A percentile compares a stretch with the other conserved stretches of the same genome.
Evolutionary conservation across 495 filamentous ascomycete genomes (phyloP).

Genomic region (Usnea hakonensis): DNA sequence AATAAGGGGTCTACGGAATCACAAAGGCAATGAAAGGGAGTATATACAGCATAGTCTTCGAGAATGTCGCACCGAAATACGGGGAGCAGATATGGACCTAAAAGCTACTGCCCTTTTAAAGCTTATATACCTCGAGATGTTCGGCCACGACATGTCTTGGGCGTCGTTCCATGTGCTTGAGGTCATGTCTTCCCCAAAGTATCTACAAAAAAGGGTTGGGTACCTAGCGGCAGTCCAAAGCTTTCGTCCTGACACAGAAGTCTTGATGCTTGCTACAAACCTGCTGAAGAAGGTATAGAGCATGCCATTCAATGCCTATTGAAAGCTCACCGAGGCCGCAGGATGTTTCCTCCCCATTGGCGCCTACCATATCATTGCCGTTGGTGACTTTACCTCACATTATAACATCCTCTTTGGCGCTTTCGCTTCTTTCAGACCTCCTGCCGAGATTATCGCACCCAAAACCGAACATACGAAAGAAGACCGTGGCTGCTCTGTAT

Average conservation of each 20-base stretch:
- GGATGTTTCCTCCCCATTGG: slow-evolving; percentile 71
- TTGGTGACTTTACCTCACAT: slow-evolving; percentile 84
- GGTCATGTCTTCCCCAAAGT: slow-evolving; percentile 94
- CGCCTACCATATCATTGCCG: slow-evolving; percentile 73
- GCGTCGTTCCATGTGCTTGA: slow-evolving; percentile 96
- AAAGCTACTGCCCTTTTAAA: slow-evolving; percentile 95
- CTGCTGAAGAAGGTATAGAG: slow-evolving; percentile 77
- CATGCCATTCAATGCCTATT: not conserved
- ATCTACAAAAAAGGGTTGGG: slow-evolving; percentile 87
- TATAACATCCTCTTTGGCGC: slow-evolving; percentile 80
- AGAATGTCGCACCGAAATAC: slow-evolving; percentile 90
- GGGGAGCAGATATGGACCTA: slow-evolving; percentile 87
- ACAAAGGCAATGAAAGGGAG: slow-evolving; percentile 87
- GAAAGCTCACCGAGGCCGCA: slow-evolving; percentile 28
- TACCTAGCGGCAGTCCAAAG: slow-evolving; percentile 97
- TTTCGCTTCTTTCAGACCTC: slow-evolving; percentile 78
- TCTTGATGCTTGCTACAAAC: slow-evolving; percentile 96
- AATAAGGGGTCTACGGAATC: slow-evolving; percentile 86
- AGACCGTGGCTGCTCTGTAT: slow-evolving; percentile 89
- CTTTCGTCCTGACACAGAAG: slow-evolving; percentile 91
- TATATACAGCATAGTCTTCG: slow-evolving; percentile 85
- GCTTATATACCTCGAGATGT: slow-evolving; percentile 96
- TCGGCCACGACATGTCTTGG: slow-evolving; percentile 99
- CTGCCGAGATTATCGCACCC: slow-evolving; percentile 81
- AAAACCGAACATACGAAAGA: slow-evolving; percentile 77